phyloP scores from a whole-genome alignment of 805 yeast genomes.

The Hanseniaspora clermontiae region DNA sequence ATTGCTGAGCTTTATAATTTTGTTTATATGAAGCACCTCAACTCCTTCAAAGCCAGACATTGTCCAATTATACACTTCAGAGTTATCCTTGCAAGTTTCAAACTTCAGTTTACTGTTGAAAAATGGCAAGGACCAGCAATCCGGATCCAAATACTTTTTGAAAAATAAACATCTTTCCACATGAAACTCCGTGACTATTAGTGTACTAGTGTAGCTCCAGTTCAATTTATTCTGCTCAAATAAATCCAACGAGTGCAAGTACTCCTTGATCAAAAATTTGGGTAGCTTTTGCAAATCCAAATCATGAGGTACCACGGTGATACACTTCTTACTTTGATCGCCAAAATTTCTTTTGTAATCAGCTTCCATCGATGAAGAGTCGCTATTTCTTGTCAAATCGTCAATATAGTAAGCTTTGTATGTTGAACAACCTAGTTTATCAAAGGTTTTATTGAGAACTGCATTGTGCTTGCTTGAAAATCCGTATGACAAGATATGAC shows the following conservation, averaged over 20 bases:
- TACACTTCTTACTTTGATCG: not conserved
- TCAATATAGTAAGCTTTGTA: not conserved
- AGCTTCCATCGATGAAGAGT: not conserved
- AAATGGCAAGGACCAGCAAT: slow-evolving; percentile 54
- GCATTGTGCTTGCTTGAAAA: slow-evolving; percentile 3
- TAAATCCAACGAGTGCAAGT: not conserved
- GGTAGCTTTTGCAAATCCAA: not conserved
- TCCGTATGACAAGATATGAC: slow-evolving; percentile 7
- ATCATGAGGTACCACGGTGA: slow-evolving; percentile 3
- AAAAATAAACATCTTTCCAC: slow-evolving; percentile 61
- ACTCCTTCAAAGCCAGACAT: slow-evolving; percentile 69
- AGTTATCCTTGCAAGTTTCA: slow-evolving; percentile 13
- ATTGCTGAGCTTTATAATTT: slow-evolving; percentile 44
- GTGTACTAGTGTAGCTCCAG: slow-evolving; percentile 12
- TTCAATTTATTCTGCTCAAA: not conserved
- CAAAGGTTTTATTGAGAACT: slow-evolving; percentile 4
- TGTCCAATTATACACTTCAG: slow-evolving; percentile 30
- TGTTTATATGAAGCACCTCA: slow-evolving; percentile 56
- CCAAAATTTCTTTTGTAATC: not conserved
- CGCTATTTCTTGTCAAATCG: not conserved
- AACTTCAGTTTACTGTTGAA: slow-evolving; percentile 19
- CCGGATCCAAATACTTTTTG: slow-evolving; percentile 34
- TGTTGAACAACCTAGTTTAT: not conserved
- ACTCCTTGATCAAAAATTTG: not conserved
- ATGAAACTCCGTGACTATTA: slow-evolving; percentile 63